Evolutionary conservation across 495 filamentous ascomycete species (phyloP).

Genomic region (Wilcoxina mikolae): DNA sequence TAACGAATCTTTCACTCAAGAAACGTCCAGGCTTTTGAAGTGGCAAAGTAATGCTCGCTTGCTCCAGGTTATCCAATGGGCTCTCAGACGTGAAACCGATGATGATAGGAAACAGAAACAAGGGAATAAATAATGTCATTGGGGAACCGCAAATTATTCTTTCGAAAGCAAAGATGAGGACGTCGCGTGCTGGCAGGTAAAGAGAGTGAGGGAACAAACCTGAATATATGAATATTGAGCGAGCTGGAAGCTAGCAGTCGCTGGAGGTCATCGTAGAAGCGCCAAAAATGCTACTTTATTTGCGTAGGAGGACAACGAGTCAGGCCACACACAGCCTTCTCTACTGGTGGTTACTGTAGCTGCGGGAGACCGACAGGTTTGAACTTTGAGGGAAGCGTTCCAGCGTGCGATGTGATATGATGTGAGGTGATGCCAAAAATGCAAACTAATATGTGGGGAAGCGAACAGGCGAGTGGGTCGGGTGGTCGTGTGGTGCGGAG

Average conservation of each 20-base stretch:
- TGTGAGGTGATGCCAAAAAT: neutral
- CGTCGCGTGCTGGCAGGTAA: conserved; percentile 1
- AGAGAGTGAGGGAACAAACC: conserved; percentile 17
- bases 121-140: neutral
- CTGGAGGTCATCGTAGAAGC: conserved; percentile 25
- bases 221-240: conserved; percentile 8
- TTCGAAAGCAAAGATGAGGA: neutral
- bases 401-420: neutral
- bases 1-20: neutral
- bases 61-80: no score
- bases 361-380: neutral
- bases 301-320: neutral
- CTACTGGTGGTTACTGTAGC: neutral
- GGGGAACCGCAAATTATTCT: no score
- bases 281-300: conserved; percentile 9
- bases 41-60: neutral
- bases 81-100: no score
- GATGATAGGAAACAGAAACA: neutral
- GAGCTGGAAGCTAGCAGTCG: conserved; percentile 16
- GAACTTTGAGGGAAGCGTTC: neutral
- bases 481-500: neutral
- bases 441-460: neutral
- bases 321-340: neutral
- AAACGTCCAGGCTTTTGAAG: neutral
- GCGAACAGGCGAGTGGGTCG: neutral